Percentiles rank a stretch among this genome's conserved stretches.
Conservation (phyloP, 1,139 yeast genomes). For the Yamadazyma mexicana region DNA sequence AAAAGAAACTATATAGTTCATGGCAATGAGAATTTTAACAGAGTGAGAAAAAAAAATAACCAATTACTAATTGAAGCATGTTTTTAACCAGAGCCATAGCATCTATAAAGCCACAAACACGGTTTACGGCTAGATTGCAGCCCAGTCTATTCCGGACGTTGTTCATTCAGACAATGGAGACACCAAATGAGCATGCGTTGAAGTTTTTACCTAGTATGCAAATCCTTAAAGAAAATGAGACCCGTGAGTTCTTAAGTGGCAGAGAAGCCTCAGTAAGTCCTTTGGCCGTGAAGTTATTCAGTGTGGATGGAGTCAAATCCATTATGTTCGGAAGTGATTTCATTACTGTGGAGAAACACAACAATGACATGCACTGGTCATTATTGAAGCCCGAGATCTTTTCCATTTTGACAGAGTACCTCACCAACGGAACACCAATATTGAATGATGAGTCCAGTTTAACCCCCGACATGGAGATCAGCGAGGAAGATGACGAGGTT, state of each 20-base stretch:
- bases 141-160: slow-evolving; percentile 20
- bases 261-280: slow-evolving; percentile 59
- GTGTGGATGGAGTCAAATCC: slow-evolving; percentile 52
- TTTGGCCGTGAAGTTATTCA: slow-evolving; percentile 51
- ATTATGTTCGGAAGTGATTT: slow-evolving; percentile 63
- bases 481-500: slow-evolving; percentile 72
- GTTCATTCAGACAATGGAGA: slow-evolving; percentile 43
- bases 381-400: slow-evolving; percentile 86
- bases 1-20: not conserved
- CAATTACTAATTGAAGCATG: slow-evolving; percentile 9
- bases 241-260: slow-evolving; percentile 54
- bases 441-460: slow-evolving; percentile 34
- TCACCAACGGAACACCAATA: slow-evolving; percentile 73
- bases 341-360: slow-evolving; percentile 77
- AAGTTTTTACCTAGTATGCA: slow-evolving; percentile 48
- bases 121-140: not conserved
- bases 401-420: slow-evolving; percentile 77
- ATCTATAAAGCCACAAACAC: not conserved
- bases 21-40: not conserved
- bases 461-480: slow-evolving; percentile 36
- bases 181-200: slow-evolving; percentile 50
- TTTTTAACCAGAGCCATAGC: slow-evolving; percentile 11
- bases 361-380: slow-evolving; percentile 61
- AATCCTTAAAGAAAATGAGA: slow-evolving; percentile 45
- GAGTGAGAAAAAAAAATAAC: not conserved